Conservation (phyloP, 2,329 filamentous ascomycete genomes). For the Fusarium pseudograminearum region DNA sequence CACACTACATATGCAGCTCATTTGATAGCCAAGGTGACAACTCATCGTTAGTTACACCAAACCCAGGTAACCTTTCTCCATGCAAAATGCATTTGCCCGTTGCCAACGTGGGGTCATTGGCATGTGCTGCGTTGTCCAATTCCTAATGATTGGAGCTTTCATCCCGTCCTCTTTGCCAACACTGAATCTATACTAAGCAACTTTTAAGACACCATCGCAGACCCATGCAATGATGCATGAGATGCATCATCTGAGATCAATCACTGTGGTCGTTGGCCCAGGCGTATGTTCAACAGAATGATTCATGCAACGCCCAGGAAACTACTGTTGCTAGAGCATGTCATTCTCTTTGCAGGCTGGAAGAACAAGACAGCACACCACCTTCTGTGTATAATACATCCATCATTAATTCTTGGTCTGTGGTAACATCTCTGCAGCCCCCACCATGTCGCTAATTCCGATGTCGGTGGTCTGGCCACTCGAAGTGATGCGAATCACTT, state of each 20-base stretch:
- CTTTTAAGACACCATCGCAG: background rate
- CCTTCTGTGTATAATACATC: background rate
- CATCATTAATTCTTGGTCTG: background rate
- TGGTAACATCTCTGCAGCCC: background rate
- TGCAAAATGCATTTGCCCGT: slow-evolving; percentile 14
- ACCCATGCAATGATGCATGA: background rate
- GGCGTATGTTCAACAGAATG: background rate
- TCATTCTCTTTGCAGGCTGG: background rate
- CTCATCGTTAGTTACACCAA: slow-evolving; percentile 24
- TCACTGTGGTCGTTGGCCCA: background rate
- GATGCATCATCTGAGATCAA: background rate
- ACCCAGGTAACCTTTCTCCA: slow-evolving; percentile 1
- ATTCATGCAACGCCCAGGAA: background rate
- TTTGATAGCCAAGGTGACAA: slow-evolving; percentile 27
- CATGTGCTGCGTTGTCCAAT: slow-evolving; percentile 19
- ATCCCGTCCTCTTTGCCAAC: background rate
- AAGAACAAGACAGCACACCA: slow-evolving; percentile 1
- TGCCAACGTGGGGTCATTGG: slow-evolving; percentile 13
- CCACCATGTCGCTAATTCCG: background rate
- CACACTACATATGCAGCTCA: slow-evolving; percentile 10
- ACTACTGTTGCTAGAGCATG: background rate
- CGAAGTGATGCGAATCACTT: background rate
- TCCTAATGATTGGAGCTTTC: slow-evolving; percentile 18
- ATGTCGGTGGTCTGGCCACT: slow-evolving; percentile 1
- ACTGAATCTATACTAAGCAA: background rate